Conservation (phyloP, 176 grass and related monocot species). For the Tillandsia fasciculata region DNA sequence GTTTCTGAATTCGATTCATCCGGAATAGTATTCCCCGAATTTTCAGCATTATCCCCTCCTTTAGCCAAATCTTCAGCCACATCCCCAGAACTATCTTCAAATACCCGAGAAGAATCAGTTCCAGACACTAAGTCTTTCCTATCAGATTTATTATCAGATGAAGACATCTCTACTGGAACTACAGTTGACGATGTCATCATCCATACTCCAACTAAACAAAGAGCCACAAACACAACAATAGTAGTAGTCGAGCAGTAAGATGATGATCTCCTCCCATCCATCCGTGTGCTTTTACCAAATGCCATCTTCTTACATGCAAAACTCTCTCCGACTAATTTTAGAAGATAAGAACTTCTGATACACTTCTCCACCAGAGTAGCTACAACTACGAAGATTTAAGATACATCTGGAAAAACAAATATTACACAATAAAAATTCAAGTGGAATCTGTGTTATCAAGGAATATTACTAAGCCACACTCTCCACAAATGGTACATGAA, state of each 20-base stretch:
- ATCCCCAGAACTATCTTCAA: slow-evolving; percentile 32
- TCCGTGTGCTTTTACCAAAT: slow-evolving; percentile 50
- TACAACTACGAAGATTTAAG: neutral
- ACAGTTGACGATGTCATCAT: slow-evolving; percentile 83
- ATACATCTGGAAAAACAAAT: neutral
- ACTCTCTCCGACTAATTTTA: slow-evolving; percentile 16
- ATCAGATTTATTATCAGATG: slow-evolving; percentile 34
- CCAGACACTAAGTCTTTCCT: slow-evolving; percentile 22
- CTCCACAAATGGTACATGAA: neutral
- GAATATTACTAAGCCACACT: neutral
- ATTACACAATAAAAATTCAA: no score
- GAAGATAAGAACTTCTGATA: neutral
- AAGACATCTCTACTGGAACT: slow-evolving; percentile 45
- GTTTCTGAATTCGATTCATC: slow-evolving; percentile 34
- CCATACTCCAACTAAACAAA: slow-evolving; percentile 81
- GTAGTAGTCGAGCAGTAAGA: slow-evolving; percentile 69
- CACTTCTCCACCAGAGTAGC: neutral
- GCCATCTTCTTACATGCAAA: slow-evolving; percentile 40
- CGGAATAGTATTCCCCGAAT: slow-evolving; percentile 28
- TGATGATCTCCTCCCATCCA: slow-evolving; percentile 68
- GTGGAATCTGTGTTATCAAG: neutral
- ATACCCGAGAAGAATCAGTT: slow-evolving; percentile 22
- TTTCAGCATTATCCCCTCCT: neutral
- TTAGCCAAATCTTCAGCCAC: slow-evolving; percentile 20
- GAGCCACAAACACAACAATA: slow-evolving; percentile 60